Conservation (phyloP, 2,329 filamentous ascomycete species). For the Cryphonectria japonica region DNA sequence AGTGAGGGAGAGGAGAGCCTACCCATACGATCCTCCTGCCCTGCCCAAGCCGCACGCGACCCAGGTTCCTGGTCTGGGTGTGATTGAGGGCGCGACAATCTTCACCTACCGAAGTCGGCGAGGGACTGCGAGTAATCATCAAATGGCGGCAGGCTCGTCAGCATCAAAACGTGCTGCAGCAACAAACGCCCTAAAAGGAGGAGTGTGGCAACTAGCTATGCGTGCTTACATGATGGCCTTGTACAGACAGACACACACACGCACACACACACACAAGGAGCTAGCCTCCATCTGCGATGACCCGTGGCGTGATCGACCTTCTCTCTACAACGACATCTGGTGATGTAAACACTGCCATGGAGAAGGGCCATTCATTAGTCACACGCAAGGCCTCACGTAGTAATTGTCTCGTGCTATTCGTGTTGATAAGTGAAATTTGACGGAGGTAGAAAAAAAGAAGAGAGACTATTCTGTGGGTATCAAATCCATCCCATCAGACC, state of each 20-base stretch:
- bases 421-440: not conserved
- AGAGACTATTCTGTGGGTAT: constrained; percentile 21
- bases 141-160: no score
- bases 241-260: no score
- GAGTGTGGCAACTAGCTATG: not conserved
- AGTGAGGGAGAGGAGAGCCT: not conserved
- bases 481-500: constrained; percentile 20
- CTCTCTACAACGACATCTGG: not conserved
- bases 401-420: not conserved
- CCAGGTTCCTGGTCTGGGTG: not conserved
- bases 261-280: not conserved
- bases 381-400: not conserved
- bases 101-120: no score
- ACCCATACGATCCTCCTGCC: not conserved
- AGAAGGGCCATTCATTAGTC: no score
- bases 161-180: no score
- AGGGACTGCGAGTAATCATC: not conserved
- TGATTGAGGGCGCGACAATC: no score
- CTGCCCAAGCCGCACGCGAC: not conserved
- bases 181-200: not conserved
- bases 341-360: no score
- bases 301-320: no score
- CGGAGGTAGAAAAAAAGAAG: not conserved
- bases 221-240: no score
- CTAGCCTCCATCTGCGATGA: not conserved